A percentile compares a stretch with the other conserved stretches of the same genome.
These are phyloP conservation scores for Blastobotrys parvus DNA, from an alignment of 805 yeast species.

Conservation along the genomic window DNA sequence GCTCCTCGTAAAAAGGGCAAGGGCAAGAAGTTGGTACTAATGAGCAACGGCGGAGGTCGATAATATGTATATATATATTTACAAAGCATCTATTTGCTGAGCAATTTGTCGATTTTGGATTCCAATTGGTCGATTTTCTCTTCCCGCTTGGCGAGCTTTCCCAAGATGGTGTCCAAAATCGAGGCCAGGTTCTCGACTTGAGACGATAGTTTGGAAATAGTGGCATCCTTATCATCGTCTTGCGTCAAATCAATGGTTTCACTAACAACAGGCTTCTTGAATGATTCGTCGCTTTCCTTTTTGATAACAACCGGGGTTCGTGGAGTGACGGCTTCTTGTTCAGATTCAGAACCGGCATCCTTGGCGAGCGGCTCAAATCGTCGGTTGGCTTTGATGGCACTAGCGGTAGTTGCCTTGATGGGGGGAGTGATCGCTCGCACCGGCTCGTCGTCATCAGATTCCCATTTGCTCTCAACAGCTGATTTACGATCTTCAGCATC, in stretches of 20 bases:
- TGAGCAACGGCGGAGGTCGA: constrained; percentile 13
- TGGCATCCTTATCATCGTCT: no score
- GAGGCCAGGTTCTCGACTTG: constrained; percentile 14
- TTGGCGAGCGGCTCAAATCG: no score
- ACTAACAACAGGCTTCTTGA: no score
- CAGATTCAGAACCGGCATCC: constrained; percentile 7
- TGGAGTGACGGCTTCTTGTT: not conserved
- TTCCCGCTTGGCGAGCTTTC: constrained; percentile 17
- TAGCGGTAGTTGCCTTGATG: not conserved
- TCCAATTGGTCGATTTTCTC: constrained; percentile 17
- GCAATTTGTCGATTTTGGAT: constrained; percentile 8
- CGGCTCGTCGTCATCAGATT: constrained; percentile 6
- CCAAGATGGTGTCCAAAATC: constrained; percentile 16
- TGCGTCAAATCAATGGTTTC: no score
- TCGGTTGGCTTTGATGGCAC: constrained; percentile 9
- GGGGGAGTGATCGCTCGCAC: not conserved
- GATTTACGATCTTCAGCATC: constrained; percentile 7
- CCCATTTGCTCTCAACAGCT: constrained; percentile 2
- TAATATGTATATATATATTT: no score
- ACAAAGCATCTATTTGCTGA: no score
- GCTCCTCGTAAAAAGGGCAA: constrained; percentile 11
- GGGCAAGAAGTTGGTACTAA: constrained; percentile 24
- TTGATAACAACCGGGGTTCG: constrained; percentile 1
- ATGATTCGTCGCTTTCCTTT: no score
- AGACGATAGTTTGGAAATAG: constrained; percentile 14